Percentiles rank a stretch among this genome's conserved stretches.
Conservation (phyloP, 2,329 filamentous ascomycete genomes). For the Xylariaceae sp. region DNA sequence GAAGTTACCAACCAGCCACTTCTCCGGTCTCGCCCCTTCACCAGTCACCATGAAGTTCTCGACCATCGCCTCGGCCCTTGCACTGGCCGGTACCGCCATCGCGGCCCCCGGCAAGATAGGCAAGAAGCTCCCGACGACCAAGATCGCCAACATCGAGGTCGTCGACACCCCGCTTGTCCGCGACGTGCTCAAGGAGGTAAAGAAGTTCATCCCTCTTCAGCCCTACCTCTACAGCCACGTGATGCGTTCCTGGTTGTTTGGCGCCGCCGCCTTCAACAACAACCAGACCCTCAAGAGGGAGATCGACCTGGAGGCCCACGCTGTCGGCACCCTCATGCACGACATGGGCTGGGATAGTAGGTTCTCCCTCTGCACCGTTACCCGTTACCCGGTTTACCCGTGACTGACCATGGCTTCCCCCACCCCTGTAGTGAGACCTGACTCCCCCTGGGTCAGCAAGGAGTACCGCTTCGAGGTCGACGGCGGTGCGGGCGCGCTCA, state of each 20-base stretch:
- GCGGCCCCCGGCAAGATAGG: background rate
- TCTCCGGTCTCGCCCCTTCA: too few species aligned
- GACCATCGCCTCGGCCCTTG: background rate
- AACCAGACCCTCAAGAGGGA: slow-evolving; percentile 13
- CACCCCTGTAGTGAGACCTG: slow-evolving; percentile 12
- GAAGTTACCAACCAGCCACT: too few species aligned
- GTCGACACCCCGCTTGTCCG: slow-evolving; percentile 13
- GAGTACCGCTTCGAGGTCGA: slow-evolving; percentile 12
- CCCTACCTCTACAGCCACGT: slow-evolving; percentile 17
- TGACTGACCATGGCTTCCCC: too few species aligned
- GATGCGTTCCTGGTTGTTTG: slow-evolving; percentile 16
- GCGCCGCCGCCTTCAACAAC: slow-evolving; percentile 15
- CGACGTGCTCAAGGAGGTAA: slow-evolving; percentile 7
- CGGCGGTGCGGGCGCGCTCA: slow-evolving; percentile 10
- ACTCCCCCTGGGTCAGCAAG: slow-evolving; percentile 12
- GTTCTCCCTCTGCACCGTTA: too few species aligned
- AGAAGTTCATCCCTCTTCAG: slow-evolving; percentile 14
- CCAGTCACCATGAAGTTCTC: slow-evolving; percentile 2
- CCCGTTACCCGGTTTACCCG: too few species aligned
- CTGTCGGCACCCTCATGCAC: slow-evolving; percentile 12
- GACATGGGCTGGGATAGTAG: slow-evolving; percentile 16
- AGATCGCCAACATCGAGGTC: slow-evolving; percentile 17
- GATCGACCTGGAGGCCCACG: slow-evolving; percentile 15
- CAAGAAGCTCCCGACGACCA: slow-evolving; percentile 7
- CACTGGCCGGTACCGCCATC: background rate